Base-by-base conservation (phyloP, 495 filamentous ascomycete species). In the Aspergillus affinis region DNA sequence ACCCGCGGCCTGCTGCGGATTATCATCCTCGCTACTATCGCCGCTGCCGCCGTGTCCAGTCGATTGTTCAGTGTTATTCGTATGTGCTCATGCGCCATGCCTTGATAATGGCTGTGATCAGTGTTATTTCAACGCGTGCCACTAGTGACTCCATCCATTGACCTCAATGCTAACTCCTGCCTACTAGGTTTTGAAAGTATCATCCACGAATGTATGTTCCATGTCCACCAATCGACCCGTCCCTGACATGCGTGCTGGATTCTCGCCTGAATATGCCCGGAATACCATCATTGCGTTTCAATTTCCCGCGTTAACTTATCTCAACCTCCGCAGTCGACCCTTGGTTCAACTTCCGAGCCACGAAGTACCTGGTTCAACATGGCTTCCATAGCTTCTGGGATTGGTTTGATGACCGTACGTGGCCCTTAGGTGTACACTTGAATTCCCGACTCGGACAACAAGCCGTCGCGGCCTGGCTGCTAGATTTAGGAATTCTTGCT, bases 261-360 rank as follows among this genome's bases (percentile, higher is more conserved):
- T 41, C 36, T 41, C 36, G 36, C 36, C 9, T 41, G 36, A 41
- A 41, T 41, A 13, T 15, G 15, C 36, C 9, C 36, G 10, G 13
- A 41, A 41, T 41, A 41, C 36, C 12, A 13, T 15, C 12, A 4
- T 41, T 41, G 36, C 12, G 9, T 41, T 10, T 41, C 44, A 26
- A 67, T 46, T 61, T 10, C 23, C 41, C 15, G 26, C 61, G 64
- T 61, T 67, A 49, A 72, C 65, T 66, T 50, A 57, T 51, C 58
- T 36, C 7, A 55, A 59, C 30, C 68, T 49, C 4, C 56, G 23
- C 61, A 98, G 94, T 98, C 78, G 94, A 99, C 76, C 95, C 95
- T n/a, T 99, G 95, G 95, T 99, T 99, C 78, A 99, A 99, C 77
- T 99, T 99, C 77, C 84, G 95, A 68, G 95, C 95, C 62, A 98